phyloP scores from a whole-genome alignment of 768 basidiomycete species.

The Serendipita indica region DNA sequence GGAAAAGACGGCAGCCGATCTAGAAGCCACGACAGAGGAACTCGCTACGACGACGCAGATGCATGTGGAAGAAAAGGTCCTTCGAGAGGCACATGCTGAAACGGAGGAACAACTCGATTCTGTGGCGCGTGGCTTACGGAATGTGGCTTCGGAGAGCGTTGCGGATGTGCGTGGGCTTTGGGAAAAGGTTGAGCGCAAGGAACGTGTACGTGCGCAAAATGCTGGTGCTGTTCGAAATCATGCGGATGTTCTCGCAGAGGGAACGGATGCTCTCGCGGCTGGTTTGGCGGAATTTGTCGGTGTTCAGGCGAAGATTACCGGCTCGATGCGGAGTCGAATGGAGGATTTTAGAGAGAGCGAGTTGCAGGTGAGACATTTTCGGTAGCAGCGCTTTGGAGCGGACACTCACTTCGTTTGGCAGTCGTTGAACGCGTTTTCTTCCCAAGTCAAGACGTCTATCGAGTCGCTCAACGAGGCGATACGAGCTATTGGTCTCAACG shows the following conservation, averaged over 20 bases:
- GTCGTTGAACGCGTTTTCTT: conserved; percentile 26
- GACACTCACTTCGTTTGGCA: not conserved
- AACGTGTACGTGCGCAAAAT: conserved; percentile 46
- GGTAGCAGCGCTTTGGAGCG: not conserved
- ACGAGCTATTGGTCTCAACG: conserved; percentile 34
- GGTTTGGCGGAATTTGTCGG: conserved; percentile 50
- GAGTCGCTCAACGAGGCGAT: conserved; percentile 38
- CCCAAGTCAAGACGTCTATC: conserved; percentile 44
- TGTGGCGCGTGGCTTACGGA: conserved; percentile 58
- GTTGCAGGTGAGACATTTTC: conserved; percentile 29
- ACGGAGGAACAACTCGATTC: conserved; percentile 56
- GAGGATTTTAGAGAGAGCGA: conserved; percentile 43
- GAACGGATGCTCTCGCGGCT: conserved; percentile 38
- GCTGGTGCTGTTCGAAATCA: conserved; percentile 47
- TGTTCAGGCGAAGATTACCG: conserved; percentile 37
- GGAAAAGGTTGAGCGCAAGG: conserved; percentile 74
- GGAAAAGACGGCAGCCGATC: conserved; percentile 33
- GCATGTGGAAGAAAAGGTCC: conserved; percentile 64
- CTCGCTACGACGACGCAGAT: conserved; percentile 41
- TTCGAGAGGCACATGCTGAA: conserved; percentile 61
- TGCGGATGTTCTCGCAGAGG: conserved; percentile 40
- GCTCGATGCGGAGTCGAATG: conserved; percentile 40
- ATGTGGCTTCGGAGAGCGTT: conserved; percentile 49
- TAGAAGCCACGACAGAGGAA: conserved; percentile 42
- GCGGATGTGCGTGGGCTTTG: conserved; percentile 58